phyloP scores from a whole-genome alignment of 768 basidiomycete species.

The Neoboletus brunneissimus region DNA sequence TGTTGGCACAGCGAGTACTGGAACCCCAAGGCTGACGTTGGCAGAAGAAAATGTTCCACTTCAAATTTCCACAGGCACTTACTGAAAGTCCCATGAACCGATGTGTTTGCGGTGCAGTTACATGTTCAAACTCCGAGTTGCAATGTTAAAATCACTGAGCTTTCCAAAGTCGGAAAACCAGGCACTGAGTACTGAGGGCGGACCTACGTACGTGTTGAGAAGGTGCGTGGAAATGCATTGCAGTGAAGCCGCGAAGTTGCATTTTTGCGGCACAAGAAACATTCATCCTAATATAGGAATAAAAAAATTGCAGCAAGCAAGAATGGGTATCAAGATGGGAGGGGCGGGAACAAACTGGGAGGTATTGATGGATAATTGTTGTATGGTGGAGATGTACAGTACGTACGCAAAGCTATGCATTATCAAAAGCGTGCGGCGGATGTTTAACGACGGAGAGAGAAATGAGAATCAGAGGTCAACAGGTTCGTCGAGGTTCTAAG shows the following conservation, averaged over 20 bases:
- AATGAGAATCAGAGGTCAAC: conserved; percentile 18
- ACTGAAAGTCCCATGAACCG: too few relatives aligned
- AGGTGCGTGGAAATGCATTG: background rate
- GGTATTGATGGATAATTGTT: background rate
- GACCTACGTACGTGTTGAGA: background rate
- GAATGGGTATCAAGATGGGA: background rate
- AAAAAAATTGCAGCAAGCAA: background rate
- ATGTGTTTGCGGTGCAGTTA: background rate
- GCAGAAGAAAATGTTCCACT: background rate
- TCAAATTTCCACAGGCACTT: background rate
- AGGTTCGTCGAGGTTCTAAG: conserved; percentile 22
- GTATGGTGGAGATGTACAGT: background rate
- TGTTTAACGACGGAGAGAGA: background rate
- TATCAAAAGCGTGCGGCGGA: background rate
- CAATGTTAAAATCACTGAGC: background rate
- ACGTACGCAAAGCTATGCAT: background rate
- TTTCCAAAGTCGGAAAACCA: background rate
- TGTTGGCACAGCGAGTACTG: background rate
- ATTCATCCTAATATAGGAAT: background rate
- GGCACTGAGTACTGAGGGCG: background rate
- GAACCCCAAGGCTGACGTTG: background rate
- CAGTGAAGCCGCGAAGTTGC: background rate
- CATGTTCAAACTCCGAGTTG: background rate
- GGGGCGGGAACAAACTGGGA: background rate
- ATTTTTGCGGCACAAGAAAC: background rate